Conservation (phyloP, 306 rosid species). For the Cicer pinnatifidum region DNA sequence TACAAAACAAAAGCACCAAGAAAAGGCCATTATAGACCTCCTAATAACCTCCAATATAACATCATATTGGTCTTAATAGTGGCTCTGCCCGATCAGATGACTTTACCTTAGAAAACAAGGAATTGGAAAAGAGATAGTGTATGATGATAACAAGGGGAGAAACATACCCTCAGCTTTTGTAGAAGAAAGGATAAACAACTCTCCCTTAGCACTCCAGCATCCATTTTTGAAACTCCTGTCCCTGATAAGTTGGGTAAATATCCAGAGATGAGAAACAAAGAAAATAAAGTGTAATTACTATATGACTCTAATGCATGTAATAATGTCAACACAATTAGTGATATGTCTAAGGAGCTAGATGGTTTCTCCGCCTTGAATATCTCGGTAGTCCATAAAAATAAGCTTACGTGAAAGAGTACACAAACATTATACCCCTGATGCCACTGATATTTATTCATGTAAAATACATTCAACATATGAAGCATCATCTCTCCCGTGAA, state of each 20-base stretch:
- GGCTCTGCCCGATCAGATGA: neutral
- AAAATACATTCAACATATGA: neutral
- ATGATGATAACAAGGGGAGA: slow-evolving; percentile 10
- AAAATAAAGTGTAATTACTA: slow-evolving; percentile 30
- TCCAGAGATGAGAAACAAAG: slow-evolving; percentile 5
- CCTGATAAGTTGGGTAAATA: slow-evolving; percentile 53
- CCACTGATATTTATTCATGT: neutral
- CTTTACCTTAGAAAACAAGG: neutral
- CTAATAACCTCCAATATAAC: neutral
- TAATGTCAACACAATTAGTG: neutral
- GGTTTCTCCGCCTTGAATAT: slow-evolving; percentile 21
- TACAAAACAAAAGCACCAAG: slow-evolving; percentile 2
- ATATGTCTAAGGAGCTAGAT: neutral
- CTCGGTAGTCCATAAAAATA: slow-evolving; percentile 1
- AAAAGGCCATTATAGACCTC: neutral
- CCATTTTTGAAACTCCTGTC: slow-evolving; percentile 69
- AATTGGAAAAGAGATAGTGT: slow-evolving; percentile 3
- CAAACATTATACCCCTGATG: neutral
- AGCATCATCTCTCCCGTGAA: neutral
- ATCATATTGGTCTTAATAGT: slow-evolving; percentile 13
- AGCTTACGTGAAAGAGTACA: slow-evolving; percentile 6
- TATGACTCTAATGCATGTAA: neutral
- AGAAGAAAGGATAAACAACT: slow-evolving; percentile 65
- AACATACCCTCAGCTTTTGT: slow-evolving; percentile 62
- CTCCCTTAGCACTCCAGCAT: slow-evolving; percentile 65